Conservation (phyloP, 192 early-diverging fungal genomes). For the Entomortierella chlamydospora region DNA sequence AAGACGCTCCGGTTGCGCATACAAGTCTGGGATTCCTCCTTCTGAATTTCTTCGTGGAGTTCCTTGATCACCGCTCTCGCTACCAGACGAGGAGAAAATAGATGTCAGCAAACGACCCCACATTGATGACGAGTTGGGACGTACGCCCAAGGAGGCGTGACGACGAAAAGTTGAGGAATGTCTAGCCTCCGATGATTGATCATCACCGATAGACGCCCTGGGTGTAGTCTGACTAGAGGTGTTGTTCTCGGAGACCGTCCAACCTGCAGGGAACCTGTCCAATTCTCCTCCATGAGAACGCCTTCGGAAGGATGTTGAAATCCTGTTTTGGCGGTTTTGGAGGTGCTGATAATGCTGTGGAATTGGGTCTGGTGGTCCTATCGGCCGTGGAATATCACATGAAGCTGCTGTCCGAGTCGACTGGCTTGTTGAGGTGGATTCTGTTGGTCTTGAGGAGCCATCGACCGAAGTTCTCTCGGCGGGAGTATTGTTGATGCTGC, state of each 20-base stretch:
- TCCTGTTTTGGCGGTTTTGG: constrained; percentile 25
- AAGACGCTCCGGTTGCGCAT: constrained; percentile 17
- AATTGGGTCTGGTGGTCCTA: constrained; percentile 51
- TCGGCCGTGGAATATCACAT: constrained; percentile 18
- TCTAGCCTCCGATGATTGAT: not conserved
- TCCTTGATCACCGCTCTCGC: constrained; percentile 6
- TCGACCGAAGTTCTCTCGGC: constrained; percentile 24
- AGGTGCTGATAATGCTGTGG: constrained; percentile 48
- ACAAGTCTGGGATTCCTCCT: not conserved
- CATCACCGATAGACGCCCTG: constrained; percentile 8
- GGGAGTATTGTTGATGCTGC: too few species aligned
- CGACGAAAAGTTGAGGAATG: constrained; percentile 16
- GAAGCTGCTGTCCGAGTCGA: not conserved
- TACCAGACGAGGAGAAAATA: constrained; percentile 21
- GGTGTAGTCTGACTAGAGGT: not conserved
- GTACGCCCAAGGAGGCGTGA: constrained; percentile 18
- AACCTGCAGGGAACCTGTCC: constrained; percentile 36
- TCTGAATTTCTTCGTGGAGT: not conserved
- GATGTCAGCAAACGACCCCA: constrained; percentile 41
- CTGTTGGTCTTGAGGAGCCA: not conserved
- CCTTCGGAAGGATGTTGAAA: constrained; percentile 20
- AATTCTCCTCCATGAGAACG: constrained; percentile 38
- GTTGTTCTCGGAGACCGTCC: constrained; percentile 13
- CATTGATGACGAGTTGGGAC: constrained; percentile 14
- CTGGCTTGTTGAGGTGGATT: not conserved